Conservation (phyloP, 768 basidiomycete species). For the Goffeauzyma gilvescens region DNA sequence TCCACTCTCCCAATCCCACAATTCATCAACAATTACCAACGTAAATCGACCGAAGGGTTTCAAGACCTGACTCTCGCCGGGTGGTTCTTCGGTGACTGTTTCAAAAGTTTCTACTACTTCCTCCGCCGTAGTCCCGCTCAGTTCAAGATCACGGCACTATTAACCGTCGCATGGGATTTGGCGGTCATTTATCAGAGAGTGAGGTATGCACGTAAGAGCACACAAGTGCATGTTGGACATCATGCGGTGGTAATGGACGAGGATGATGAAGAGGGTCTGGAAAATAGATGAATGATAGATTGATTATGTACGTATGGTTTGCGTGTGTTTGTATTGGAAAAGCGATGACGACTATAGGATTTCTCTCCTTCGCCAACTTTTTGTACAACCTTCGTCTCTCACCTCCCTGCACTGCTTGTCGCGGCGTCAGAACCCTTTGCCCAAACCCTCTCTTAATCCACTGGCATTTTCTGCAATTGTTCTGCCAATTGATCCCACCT, state of each 20-base stretch:
- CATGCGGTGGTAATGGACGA: too few relatives aligned
- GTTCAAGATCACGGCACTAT: conserved; percentile 27
- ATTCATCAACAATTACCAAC: conserved; percentile 26
- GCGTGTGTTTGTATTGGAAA: too few relatives aligned
- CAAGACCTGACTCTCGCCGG: conserved; percentile 22
- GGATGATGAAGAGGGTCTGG: too few relatives aligned
- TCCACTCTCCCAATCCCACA: conserved; percentile 31
- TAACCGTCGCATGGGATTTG: conserved; percentile 28
- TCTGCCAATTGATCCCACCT: conserved; percentile 61
- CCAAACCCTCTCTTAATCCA: conserved; percentile 41
- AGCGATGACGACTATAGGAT: too few relatives aligned
- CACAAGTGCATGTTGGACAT: too few relatives aligned
- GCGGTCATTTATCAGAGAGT: background rate
- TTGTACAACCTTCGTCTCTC: too few relatives aligned
- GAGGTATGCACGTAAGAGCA: too few relatives aligned
- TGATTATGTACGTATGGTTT: too few relatives aligned
- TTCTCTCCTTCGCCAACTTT: too few relatives aligned
- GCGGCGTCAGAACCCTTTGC: too few relatives aligned
- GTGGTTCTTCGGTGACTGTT: conserved; percentile 30
- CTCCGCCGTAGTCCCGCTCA: conserved; percentile 23
- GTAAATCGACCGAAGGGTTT: conserved; percentile 28
- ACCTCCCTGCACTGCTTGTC: too few relatives aligned
- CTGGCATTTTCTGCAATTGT: conserved; percentile 62
- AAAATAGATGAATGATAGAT: too few relatives aligned
- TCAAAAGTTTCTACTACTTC: conserved; percentile 31